These are phyloP conservation scores for Boletus edulis DNA, from an alignment of 768 basidiomycete species.

Conservation along the genomic window DNA sequence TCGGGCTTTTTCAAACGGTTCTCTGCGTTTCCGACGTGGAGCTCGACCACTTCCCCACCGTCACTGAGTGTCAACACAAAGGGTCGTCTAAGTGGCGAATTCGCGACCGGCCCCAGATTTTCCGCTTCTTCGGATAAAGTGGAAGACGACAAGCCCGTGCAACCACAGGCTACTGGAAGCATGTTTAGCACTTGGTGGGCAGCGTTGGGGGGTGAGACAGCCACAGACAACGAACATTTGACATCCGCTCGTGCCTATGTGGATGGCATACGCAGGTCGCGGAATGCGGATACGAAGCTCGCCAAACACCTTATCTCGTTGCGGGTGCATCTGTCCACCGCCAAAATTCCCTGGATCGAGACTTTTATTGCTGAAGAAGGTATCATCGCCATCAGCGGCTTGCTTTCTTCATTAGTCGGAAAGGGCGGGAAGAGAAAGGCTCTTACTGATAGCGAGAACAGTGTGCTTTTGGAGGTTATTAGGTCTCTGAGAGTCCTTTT, in stretches of 20 bases:
- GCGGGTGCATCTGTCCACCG: slow-evolving; percentile 84
- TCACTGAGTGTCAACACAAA: slow-evolving; percentile 28
- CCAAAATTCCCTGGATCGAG: slow-evolving; percentile 72
- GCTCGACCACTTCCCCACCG: slow-evolving; percentile 36
- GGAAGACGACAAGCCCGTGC: slow-evolving; percentile 38
- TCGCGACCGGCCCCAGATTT: slow-evolving; percentile 25
- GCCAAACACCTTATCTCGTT: slow-evolving; percentile 78
- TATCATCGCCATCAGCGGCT: slow-evolving; percentile 54
- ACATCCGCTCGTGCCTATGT: slow-evolving; percentile 63
- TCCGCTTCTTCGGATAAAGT: slow-evolving; percentile 29
- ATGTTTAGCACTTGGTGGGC: slow-evolving; percentile 78
- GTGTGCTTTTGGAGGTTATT: slow-evolving; percentile 67
- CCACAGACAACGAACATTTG: slow-evolving; percentile 35
- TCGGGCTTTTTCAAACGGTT: slow-evolving; percentile 64
- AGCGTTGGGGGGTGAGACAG: slow-evolving; percentile 55
- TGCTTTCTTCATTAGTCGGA: slow-evolving; percentile 61
- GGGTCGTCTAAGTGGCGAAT: slow-evolving; percentile 39
- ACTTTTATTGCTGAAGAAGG: slow-evolving; percentile 69
- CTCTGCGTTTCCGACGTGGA: slow-evolving; percentile 61
- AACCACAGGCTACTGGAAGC: slow-evolving; percentile 71
- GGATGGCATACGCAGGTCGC: slow-evolving; percentile 54
- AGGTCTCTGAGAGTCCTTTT: slow-evolving; percentile 80
- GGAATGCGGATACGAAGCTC: slow-evolving; percentile 55
- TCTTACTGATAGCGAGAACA: slow-evolving; percentile 64
- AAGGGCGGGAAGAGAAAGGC: slow-evolving; percentile 62